A percentile compares a stretch with the other conserved stretches of the same genome.
These are phyloP conservation scores for Cercophora newfieldiana DNA, from an alignment of 495 filamentous ascomycete species.

Conservation along the genomic window DNA sequence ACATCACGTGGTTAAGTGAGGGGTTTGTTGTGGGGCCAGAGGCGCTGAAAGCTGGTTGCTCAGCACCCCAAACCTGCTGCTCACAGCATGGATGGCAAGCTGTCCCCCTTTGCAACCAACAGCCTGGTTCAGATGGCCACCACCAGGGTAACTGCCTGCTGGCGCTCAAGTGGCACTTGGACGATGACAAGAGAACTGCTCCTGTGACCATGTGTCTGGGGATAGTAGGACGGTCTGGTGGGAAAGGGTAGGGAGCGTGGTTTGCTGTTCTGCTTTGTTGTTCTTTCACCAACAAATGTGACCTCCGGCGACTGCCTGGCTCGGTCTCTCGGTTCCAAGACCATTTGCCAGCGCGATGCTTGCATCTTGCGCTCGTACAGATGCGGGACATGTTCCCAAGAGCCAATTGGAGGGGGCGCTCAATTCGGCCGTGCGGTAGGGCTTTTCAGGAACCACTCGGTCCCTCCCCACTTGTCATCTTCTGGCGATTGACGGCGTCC, in stretches of 20 bases:
- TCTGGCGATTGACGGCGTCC: constrained; percentile 15
- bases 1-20: constrained; percentile 25
- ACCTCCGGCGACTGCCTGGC: not conserved
- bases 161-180: not conserved
- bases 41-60: constrained; percentile 4
- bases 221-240: too few relatives aligned
- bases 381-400: constrained; percentile 20
- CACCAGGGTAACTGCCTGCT: not conserved
- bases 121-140: not conserved
- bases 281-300: not conserved
- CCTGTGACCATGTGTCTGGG: not conserved
- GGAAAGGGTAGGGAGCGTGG: too few relatives aligned
- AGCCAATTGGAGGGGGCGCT: constrained; percentile 17
- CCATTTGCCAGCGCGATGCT: constrained; percentile 7
- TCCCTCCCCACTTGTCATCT: constrained; percentile 9
- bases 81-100: constrained; percentile 11
- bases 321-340: constrained; percentile 2
- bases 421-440: constrained; percentile 17
- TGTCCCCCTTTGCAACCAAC: not conserved
- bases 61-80: constrained; percentile 4
- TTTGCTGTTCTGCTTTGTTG: not conserved
- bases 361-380: constrained; percentile 5
- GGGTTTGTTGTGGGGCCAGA: not conserved
- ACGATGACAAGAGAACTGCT: not conserved
- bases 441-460: constrained; percentile 9